Evolutionary conservation across 176 grass and related monocot genomes (phyloP), one percentile per base, ranked within the genome.

Genomic region (Bonia amplexicaulis): DNA sequence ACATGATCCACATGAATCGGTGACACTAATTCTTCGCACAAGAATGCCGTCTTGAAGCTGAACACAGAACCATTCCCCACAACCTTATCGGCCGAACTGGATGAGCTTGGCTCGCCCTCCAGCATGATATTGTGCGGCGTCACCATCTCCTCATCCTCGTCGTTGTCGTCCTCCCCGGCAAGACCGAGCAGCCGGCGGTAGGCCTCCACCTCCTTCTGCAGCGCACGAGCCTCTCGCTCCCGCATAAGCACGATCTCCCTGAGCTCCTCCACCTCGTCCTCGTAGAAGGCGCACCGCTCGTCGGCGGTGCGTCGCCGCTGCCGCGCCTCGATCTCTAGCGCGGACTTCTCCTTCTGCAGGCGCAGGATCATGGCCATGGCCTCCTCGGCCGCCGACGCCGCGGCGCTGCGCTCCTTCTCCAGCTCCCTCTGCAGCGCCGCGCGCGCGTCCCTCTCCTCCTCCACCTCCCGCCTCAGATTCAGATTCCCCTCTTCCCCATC

Each of bases 341-440:
- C 88, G 0, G 93, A 91, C 75, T 99, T 99, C 47, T 96, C 97
- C 88, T 96, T 90, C 82, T 96, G 97, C 64, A 96, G 91, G 35
- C 97, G 90, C 70, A 94, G 69, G 87, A 99, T 99, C 97, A 99
- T 99, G 10, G 90, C 84, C 97, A 99, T 99, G 51, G 97, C 97
- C 89, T 99, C 92, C 70, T 96, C 97, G 62, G 93, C 84, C 1
- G 93, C 91, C 3, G 88, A 94, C 1, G 91, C 84, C 27, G 97
- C 89, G 6, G 97, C 93, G 46, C 85, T 96, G 14, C 97, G 89
- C 76, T 99, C 93, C 78, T 96, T 96, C 53, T 99, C 93, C 41
- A 99, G 84, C 73, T 99, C 97, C 47, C 78, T 52, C 57, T 75
- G 89, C 37, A 96, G 90, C 8, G 77, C 93, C 12, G 51, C 78